phyloP scores from a whole-genome alignment of 1,284 basidiomycete species.

The Austroboletus novae-zelandiae region DNA sequence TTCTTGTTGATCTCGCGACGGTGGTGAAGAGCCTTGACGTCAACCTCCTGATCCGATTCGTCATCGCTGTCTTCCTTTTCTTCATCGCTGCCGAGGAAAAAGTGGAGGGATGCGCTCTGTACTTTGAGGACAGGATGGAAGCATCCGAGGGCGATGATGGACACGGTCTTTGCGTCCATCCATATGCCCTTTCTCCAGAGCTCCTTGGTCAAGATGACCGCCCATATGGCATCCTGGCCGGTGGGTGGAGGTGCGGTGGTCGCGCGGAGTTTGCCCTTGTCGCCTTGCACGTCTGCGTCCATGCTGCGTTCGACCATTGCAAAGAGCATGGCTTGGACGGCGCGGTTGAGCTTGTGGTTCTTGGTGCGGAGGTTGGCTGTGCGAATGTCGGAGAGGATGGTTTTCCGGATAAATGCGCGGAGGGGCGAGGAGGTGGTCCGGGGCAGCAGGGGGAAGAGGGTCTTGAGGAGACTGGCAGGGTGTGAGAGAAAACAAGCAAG shows the following conservation, averaged over 20 bases:
- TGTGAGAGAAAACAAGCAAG: not conserved
- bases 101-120: slow-evolving; percentile 94
- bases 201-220: slow-evolving; percentile 91
- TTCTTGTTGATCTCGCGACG: slow-evolving; percentile 88
- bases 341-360: slow-evolving; percentile 95
- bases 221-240: slow-evolving; percentile 96
- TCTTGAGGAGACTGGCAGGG: slow-evolving; percentile 73
- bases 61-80: slow-evolving; percentile 70
- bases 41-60: slow-evolving; percentile 67
- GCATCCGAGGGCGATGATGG: slow-evolving; percentile 89
- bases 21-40: slow-evolving; percentile 77
- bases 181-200: slow-evolving; percentile 95
- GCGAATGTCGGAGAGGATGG: slow-evolving; percentile 94
- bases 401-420: slow-evolving; percentile 86
- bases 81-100: slow-evolving; percentile 88
- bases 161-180: slow-evolving; percentile 91
- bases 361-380: slow-evolving; percentile 87
- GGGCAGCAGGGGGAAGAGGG: slow-evolving; percentile 91
- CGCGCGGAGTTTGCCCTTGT: slow-evolving; percentile 73
- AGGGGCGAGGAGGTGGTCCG: slow-evolving; percentile 85
- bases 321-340: slow-evolving; percentile 96
- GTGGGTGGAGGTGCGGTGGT: slow-evolving; percentile 40
- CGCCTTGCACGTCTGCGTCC: slow-evolving; percentile 74
- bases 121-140: slow-evolving; percentile 96
- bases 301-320: slow-evolving; percentile 93